Evolutionary conservation across 1,284 basidiomycete genomes (phyloP).

Genomic region (Lentinus polychrous): DNA sequence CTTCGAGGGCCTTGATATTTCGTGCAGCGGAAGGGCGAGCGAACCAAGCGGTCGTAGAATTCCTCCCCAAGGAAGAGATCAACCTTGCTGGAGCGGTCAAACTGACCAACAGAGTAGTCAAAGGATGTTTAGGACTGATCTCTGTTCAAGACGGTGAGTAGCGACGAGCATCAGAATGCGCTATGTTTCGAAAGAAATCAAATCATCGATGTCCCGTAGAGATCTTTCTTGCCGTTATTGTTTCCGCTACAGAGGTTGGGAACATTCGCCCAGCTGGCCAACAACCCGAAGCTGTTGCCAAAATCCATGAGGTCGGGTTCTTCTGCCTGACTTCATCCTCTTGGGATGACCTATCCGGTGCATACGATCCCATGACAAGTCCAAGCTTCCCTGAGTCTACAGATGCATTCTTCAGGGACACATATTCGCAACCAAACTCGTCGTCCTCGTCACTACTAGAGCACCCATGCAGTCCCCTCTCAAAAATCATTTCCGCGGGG

Average conservation of each 20-base stretch:
- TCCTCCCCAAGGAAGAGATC: slow-evolving; percentile 66
- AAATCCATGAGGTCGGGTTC: slow-evolving; percentile 75
- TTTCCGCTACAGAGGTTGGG: slow-evolving; percentile 72
- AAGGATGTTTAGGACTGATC: slow-evolving; percentile 79
- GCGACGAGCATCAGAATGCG: not conserved
- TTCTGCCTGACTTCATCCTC: slow-evolving; percentile 62
- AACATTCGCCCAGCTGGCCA: slow-evolving; percentile 60
- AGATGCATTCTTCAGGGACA: slow-evolving; percentile 42
- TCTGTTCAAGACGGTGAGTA: slow-evolving; percentile 58
- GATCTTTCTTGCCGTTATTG: slow-evolving; percentile 73
- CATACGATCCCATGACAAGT: slow-evolving; percentile 40
- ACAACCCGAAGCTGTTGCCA: slow-evolving; percentile 56
- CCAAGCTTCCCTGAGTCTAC: slow-evolving; percentile 37
- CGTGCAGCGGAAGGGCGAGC: slow-evolving; percentile 51
- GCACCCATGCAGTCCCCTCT: slow-evolving; percentile 86
- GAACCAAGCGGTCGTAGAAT: slow-evolving; percentile 75
- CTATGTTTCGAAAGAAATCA: not conserved
- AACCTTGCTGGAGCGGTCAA: slow-evolving; percentile 57
- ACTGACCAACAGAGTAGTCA: slow-evolving; percentile 60
- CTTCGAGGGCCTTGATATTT: slow-evolving; percentile 61
- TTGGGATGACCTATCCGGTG: slow-evolving; percentile 63
- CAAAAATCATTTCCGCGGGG: slow-evolving; percentile 87
- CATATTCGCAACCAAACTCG: slow-evolving; percentile 31
- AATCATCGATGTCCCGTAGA: slow-evolving; percentile 36
- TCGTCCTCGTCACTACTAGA: slow-evolving; percentile 54